Evolutionary conservation across 148 eudicot species (phyloP).

Genomic region (Silene conica): DNA sequence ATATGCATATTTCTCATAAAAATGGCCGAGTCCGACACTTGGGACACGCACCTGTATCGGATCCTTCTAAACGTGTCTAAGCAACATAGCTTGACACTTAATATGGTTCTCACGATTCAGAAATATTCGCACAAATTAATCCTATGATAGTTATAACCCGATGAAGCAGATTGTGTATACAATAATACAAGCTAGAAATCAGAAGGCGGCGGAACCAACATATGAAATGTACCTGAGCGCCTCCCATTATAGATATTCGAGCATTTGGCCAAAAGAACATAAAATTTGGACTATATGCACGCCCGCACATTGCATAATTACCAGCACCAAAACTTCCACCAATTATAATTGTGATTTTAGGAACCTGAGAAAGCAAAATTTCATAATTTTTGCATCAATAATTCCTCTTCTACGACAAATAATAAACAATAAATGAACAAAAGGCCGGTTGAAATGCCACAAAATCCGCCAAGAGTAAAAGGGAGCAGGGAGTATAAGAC

Average conservation of each 20-base stretch:
- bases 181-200: background rate
- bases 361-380: slow-evolving; percentile 55
- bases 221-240: slow-evolving; percentile 64
- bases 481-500: background rate
- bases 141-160: too few species aligned
- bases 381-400: slow-evolving; percentile 5
- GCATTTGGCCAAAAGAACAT: slow-evolving; percentile 99
- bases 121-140: too few species aligned
- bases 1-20: too few species aligned
- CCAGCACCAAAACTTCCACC: slow-evolving; percentile 99
- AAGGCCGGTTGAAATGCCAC: background rate
- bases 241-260: slow-evolving; percentile 94
- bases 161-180: background rate
- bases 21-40: too few species aligned
- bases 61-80: too few species aligned
- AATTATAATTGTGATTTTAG: slow-evolving; percentile 79
- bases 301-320: slow-evolving; percentile 98
- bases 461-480: background rate
- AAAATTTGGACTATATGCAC: slow-evolving; percentile 95
- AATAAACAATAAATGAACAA: background rate
- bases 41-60: too few species aligned
- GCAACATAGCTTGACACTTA: too few species aligned
- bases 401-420: background rate
- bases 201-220: background rate
- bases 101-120: too few species aligned